phyloP scores from a whole-genome alignment of 345 rosid genomes.

The Melaleuca alternifolia region DNA sequence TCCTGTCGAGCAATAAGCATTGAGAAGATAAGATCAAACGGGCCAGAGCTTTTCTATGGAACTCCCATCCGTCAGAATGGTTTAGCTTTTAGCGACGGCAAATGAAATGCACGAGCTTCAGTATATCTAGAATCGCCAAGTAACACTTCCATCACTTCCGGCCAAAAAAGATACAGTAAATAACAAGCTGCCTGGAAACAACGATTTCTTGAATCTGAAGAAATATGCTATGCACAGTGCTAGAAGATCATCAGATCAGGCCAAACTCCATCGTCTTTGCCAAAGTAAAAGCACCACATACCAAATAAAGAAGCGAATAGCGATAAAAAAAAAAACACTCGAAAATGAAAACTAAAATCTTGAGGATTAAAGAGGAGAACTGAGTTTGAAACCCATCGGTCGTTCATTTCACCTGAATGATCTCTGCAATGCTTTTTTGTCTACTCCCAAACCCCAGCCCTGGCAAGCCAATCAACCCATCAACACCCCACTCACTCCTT shows the following conservation, averaged over 20 bases:
- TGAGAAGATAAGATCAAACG: background rate
- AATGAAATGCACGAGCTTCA: background rate
- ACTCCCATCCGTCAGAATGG: background rate
- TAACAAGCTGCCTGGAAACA: background rate
- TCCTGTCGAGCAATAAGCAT: background rate
- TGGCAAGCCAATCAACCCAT: constrained; percentile 75
- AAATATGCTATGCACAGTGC: background rate
- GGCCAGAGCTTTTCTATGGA: background rate
- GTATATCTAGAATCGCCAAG: background rate
- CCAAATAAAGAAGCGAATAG: background rate
- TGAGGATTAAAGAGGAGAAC: background rate
- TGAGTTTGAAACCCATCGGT: background rate
- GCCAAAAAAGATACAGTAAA: background rate
- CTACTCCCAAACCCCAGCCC: constrained; percentile 56
- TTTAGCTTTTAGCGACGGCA: background rate
- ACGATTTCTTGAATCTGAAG: background rate
- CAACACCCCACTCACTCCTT: constrained; percentile 69
- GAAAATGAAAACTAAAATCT: constrained; percentile 1
- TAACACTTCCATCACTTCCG: background rate
- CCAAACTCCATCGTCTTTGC: background rate
- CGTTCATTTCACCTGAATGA: constrained; percentile 55
- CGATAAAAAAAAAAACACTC: no score
- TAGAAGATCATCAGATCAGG: background rate
- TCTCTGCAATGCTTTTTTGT: constrained; percentile 79
- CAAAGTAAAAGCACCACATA: background rate